Evolutionary conservation across 768 basidiomycete genomes (phyloP).

Genomic region (Suillus brevipes): DNA sequence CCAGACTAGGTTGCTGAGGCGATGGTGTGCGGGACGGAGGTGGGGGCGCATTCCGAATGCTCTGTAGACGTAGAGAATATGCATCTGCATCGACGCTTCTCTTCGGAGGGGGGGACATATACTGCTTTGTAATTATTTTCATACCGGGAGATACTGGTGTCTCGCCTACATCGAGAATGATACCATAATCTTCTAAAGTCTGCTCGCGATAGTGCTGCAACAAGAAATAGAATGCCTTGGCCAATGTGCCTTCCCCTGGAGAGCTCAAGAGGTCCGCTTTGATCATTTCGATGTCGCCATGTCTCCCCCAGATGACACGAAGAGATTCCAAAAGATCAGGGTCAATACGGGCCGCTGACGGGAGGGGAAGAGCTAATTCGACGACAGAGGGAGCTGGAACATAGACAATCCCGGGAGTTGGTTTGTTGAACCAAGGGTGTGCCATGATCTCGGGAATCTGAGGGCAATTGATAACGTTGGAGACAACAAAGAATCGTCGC

Average conservation of each 20-base stretch:
- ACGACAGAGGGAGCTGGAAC: slow-evolving; percentile 61
- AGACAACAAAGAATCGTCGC: slow-evolving; percentile 22
- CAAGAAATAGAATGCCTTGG: slow-evolving; percentile 89
- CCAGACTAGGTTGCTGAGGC: slow-evolving; percentile 16
- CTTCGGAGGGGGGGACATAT: slow-evolving; percentile 40
- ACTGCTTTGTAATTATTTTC: slow-evolving; percentile 42
- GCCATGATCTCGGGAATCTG: slow-evolving; percentile 84
- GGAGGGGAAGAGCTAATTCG: slow-evolving; percentile 68
- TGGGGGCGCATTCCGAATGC: slow-evolving; percentile 27
- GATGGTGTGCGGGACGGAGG: slow-evolving; percentile 34
- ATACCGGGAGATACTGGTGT: slow-evolving; percentile 16
- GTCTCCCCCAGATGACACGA: slow-evolving; percentile 80
- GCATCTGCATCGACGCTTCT: slow-evolving; percentile 22
- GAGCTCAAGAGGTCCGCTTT: slow-evolving; percentile 68
- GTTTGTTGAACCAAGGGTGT: slow-evolving; percentile 80
- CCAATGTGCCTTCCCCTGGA: slow-evolving; percentile 66
- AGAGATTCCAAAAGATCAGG: slow-evolving; percentile 75
- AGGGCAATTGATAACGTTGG: slow-evolving; percentile 2
- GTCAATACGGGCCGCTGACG: slow-evolving; percentile 70
- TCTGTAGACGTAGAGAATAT: slow-evolving; percentile 19
- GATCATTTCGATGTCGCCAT: slow-evolving; percentile 60
- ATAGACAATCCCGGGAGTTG: slow-evolving; percentile 49
- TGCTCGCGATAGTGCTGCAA: slow-evolving; percentile 75
- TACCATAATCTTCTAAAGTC: slow-evolving; percentile 54
- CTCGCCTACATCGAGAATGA: slow-evolving; percentile 37